phyloP scores from a whole-genome alignment of 192 early-diverging fungal species.

The Kickxella alabastrina region DNA sequence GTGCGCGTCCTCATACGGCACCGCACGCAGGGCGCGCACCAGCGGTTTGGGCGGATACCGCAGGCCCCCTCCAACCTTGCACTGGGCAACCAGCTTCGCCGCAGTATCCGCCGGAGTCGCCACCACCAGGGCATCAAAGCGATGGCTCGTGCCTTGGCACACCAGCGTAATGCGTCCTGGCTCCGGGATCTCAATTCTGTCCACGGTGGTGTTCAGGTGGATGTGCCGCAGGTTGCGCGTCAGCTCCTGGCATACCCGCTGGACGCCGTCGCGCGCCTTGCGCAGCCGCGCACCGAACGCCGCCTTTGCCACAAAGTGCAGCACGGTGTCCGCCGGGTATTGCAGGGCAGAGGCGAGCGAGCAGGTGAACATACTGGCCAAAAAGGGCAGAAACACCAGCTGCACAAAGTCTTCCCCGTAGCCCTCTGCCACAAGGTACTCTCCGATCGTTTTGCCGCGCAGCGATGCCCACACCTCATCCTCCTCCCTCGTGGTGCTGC shows the following conservation, averaged over 20 bases:
- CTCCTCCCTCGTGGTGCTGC: no score
- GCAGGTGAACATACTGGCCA: slow-evolving; percentile 44
- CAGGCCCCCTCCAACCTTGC: not conserved
- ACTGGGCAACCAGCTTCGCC: slow-evolving; percentile 5
- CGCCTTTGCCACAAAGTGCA: slow-evolving; percentile 31
- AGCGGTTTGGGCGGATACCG: slow-evolving; percentile 16
- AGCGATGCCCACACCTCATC: no score
- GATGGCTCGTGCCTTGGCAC: slow-evolving; percentile 3
- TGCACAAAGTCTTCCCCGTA: slow-evolving; percentile 17
- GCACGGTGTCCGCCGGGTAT: slow-evolving; percentile 41
- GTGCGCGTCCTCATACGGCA: slow-evolving; percentile 40
- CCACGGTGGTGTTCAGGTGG: slow-evolving; percentile 12
- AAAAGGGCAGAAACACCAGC: slow-evolving; percentile 37
- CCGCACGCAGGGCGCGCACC: slow-evolving; percentile 26
- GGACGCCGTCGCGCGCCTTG: slow-evolving; percentile 39
- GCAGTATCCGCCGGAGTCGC: slow-evolving; percentile 41
- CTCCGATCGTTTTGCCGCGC: slow-evolving; percentile 16
- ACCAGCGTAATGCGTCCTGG: slow-evolving; percentile 3
- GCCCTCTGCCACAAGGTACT: slow-evolving; percentile 20
- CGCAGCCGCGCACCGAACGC: slow-evolving; percentile 29
- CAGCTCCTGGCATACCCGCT: slow-evolving; percentile 30
- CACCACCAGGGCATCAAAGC: slow-evolving; percentile 35
- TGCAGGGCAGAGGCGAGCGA: slow-evolving; percentile 22
- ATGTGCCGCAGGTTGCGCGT: not conserved
- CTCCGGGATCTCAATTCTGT: slow-evolving; percentile 1